These are phyloP conservation scores for Globisporangium cylindrosporum DNA, from an alignment of 352 stramenopile species.

Conservation along the genomic window DNA sequence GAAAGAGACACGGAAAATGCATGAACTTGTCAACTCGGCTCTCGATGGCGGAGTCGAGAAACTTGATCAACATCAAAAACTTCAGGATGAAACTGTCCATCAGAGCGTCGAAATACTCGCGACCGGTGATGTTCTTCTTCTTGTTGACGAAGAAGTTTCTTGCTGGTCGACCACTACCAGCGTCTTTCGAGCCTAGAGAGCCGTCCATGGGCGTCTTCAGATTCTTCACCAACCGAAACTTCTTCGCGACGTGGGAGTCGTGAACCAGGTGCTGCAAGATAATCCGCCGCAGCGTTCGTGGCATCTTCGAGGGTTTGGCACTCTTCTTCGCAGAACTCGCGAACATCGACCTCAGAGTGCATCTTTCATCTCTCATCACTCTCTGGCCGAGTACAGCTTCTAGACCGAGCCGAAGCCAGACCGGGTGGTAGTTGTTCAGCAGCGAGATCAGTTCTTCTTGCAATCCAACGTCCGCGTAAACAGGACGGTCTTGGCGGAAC, in stretches of 20 bases:
- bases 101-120: slow-evolving; percentile 81
- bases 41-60: slow-evolving; percentile 88
- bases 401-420: slow-evolving; percentile 90
- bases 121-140: slow-evolving; percentile 72
- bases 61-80: slow-evolving; percentile 92
- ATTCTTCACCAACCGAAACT: slow-evolving; percentile 69
- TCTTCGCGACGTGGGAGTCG: slow-evolving; percentile 52
- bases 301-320: slow-evolving; percentile 39
- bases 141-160: slow-evolving; percentile 36
- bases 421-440: slow-evolving; percentile 89
- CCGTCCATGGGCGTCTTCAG: slow-evolving; percentile 65
- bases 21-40: slow-evolving; percentile 73
- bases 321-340: slow-evolving; percentile 26
- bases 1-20: slow-evolving; percentile 90
- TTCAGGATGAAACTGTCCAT: slow-evolving; percentile 88
- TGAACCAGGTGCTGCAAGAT: slow-evolving; percentile 68
- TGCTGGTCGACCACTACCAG: slow-evolving; percentile 24
- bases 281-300: slow-evolving; percentile 48
- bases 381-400: slow-evolving; percentile 80
- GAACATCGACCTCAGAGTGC: slow-evolving; percentile 53
- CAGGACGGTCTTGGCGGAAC: slow-evolving; percentile 82
- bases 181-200: slow-evolving; percentile 34
- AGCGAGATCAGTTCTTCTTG: slow-evolving; percentile 83
- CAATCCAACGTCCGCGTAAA: slow-evolving; percentile 89
- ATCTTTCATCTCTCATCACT: slow-evolving; percentile 57